phyloP scores from a whole-genome alignment of 2,329 filamentous ascomycete species.

The Scorias spongiosa region DNA sequence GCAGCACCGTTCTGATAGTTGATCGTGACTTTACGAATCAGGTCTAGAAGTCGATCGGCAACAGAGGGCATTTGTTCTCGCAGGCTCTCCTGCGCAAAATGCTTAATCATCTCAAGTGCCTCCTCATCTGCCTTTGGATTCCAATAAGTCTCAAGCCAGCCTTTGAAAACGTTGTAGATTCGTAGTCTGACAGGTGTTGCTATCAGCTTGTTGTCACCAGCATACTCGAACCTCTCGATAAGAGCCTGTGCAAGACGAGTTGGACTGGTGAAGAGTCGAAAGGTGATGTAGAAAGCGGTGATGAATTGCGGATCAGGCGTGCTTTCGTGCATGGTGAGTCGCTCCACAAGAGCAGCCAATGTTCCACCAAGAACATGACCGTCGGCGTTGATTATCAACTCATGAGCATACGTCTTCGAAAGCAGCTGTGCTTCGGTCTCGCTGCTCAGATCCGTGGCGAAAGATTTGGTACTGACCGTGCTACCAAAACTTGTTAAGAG shows the following conservation, averaged over 20 bases:
- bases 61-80: slow-evolving; percentile 55
- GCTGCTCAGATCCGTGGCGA: slow-evolving; percentile 57
- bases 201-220: slow-evolving; percentile 60
- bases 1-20: slow-evolving; percentile 30
- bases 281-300: slow-evolving; percentile 90
- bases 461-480: slow-evolving; percentile 45
- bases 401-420: slow-evolving; percentile 83
- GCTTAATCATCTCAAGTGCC: slow-evolving; percentile 59
- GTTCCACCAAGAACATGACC: slow-evolving; percentile 89
- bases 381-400: slow-evolving; percentile 86
- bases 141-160: slow-evolving; percentile 96
- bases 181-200: slow-evolving; percentile 71
- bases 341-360: slow-evolving; percentile 79
- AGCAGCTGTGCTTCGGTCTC: slow-evolving; percentile 73
- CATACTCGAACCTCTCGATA: slow-evolving; percentile 86
- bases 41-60: slow-evolving; percentile 62
- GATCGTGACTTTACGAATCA: slow-evolving; percentile 61
- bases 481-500: slow-evolving; percentile 47
- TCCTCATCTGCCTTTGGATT: slow-evolving; percentile 62
- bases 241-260: slow-evolving; percentile 62
- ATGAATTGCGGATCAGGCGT: slow-evolving; percentile 87
- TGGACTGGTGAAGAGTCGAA: slow-evolving; percentile 80
- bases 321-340: slow-evolving; percentile 80
- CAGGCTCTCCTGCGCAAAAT: slow-evolving; percentile 66
- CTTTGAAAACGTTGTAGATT: slow-evolving; percentile 93